Evolutionary conservation across 108 stramenopile species (phyloP).

Genomic region (Ochromonas danica): DNA sequence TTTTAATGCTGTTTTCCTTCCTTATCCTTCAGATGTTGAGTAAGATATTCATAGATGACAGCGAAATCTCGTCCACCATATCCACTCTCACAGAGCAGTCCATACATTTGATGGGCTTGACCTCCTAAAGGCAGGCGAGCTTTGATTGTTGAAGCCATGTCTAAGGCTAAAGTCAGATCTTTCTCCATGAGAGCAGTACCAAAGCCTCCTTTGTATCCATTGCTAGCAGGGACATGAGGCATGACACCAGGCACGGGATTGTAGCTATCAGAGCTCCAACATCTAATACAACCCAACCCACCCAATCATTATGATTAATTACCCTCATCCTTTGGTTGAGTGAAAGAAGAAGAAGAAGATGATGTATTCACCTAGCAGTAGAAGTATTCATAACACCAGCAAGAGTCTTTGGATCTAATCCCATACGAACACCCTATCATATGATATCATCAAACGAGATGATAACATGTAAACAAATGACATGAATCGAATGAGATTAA

Average conservation of each 20-base stretch:
- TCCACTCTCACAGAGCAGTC: background rate
- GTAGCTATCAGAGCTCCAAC: conserved; percentile 85
- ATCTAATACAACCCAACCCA: no score
- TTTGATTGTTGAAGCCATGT: conserved; percentile 3
- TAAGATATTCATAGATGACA: conserved; percentile 8
- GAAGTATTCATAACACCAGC: conserved; percentile 82
- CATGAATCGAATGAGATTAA: background rate
- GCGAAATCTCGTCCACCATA: conserved; percentile 34
- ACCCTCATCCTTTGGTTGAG: no score
- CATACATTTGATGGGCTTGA: conserved; percentile 34
- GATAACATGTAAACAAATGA: background rate
- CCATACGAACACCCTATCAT: conserved; percentile 65
- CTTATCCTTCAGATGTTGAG: no score
- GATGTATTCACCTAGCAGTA: conserved; percentile 69
- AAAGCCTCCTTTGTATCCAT: conserved; percentile 39
- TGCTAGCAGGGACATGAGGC: conserved; percentile 57
- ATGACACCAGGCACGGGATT: conserved; percentile 86
- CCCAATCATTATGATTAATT: no score
- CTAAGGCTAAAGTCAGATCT: conserved; percentile 29
- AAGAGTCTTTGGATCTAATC: conserved; percentile 77
- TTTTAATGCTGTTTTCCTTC: no score
- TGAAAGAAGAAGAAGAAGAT: no score
- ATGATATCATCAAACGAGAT: background rate
- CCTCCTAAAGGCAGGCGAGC: conserved; percentile 23
- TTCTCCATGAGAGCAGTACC: conserved; percentile 33